These are phyloP conservation scores for Phytophthora syringae DNA, from an alignment of 352 stramenopile genomes.

Conservation along the genomic window DNA sequence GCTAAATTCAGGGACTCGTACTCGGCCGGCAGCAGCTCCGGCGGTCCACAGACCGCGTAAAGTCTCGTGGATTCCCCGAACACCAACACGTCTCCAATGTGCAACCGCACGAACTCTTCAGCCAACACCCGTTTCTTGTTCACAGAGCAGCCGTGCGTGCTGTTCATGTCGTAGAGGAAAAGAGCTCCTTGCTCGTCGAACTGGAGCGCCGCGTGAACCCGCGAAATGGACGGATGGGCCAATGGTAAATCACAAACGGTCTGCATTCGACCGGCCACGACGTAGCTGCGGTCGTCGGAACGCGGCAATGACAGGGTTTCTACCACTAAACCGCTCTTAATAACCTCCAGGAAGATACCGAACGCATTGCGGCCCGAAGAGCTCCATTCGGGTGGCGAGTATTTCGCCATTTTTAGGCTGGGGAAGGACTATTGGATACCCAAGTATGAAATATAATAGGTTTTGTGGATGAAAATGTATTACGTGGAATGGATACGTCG, in stretches of 20 bases:
- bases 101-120: conserved; percentile 62
- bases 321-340: conserved; percentile 66
- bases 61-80: conserved; percentile 90
- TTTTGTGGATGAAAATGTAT: too few species aligned
- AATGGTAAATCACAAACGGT: conserved; percentile 73
- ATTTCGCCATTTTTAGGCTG: conserved; percentile 36
- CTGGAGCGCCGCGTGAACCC: conserved; percentile 74
- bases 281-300: conserved; percentile 39
- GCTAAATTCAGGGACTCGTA: conserved; percentile 70
- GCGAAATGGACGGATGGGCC: conserved; percentile 79
- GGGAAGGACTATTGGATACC: neutral
- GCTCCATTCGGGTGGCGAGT: conserved; percentile 62
- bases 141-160: conserved; percentile 86
- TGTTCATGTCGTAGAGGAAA: conserved; percentile 77
- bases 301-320: conserved; percentile 51
- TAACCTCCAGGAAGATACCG: conserved; percentile 69
- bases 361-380: conserved; percentile 52
- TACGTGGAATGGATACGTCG: too few species aligned
- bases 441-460: neutral
- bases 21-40: conserved; percentile 72
- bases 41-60: conserved; percentile 78
- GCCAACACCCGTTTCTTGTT: conserved; percentile 75
- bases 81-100: conserved; percentile 85
- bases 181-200: conserved; percentile 72
- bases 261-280: conserved; percentile 65